Base-by-base conservation (phyloP, 2,329 filamentous ascomycete genomes). In the Dothistroma pini region DNA sequence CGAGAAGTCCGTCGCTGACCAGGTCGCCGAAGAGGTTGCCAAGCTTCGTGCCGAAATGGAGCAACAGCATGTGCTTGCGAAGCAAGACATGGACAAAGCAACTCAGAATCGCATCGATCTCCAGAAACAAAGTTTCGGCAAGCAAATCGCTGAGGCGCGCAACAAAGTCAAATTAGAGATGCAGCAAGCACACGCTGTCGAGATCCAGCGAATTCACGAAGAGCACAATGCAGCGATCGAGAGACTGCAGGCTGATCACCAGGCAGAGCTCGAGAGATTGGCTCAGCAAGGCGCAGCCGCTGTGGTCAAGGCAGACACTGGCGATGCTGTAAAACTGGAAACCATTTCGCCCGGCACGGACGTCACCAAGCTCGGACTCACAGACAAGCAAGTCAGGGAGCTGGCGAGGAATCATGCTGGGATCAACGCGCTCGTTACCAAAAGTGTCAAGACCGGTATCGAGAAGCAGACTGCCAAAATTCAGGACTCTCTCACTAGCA, bases 101-200 rank as follows among this genome's bases (percentile, higher is more conserved):
- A 70, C 80, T 59, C 78, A 83, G 69, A 79, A 82, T 56, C 83
- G 87, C 50, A 86, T 86, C 1, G 85, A 90, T 49, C 84, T 84
- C 72, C 89, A 91, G 87, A 89, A 87, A 70, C 81, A 84, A 22
- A 77, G 83, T 1, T 77, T 91, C 54, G 88, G 87, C 69, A 86
- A 85, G 71, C 91, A 89, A 71, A 80, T 96, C 16, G 76, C 73
- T 9, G 84, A 87, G 54, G 76, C 63, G 21, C 65, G 67, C 29
- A 68, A 68, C 21, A 69, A 68, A 61, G 60, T 68, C 21, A 68
- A 80, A 11, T 80, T 77, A 63, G 70, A 74, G 50, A 66, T 69
- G 10, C 64, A 69, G 22, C 59, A 75, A 57, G 73, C 79, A 58
- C 79, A 84, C 57, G 77, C 80, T 53, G 76, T 79, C 57, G 80